Conservation (phyloP, 2,329 filamentous ascomycete genomes). For the Fusarium odoratissimum region DNA sequence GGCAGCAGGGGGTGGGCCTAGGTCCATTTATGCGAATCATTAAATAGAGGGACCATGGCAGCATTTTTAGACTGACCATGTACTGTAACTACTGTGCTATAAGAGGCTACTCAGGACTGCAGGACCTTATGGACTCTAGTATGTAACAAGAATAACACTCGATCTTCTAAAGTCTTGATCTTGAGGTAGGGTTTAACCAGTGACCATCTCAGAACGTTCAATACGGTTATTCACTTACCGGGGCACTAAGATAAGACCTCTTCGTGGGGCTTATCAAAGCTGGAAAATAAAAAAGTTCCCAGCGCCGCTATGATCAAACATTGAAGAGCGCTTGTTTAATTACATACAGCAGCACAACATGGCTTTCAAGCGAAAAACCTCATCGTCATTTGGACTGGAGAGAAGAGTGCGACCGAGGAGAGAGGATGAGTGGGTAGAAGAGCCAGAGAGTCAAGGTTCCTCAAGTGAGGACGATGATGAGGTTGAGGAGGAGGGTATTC, state of each 20-base stretch:
- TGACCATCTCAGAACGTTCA: background rate
- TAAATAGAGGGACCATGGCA: background rate
- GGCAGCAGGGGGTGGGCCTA: conserved; percentile 1
- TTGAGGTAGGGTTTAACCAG: background rate
- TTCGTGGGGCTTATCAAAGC: conserved; percentile 34
- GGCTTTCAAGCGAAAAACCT: conserved; percentile 55
- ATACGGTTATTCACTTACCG: conserved; percentile 22
- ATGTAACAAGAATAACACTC: background rate
- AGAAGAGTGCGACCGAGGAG: conserved; percentile 58
- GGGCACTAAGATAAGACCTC: conserved; percentile 29
- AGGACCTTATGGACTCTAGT: background rate
- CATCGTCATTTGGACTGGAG: conserved; percentile 50
- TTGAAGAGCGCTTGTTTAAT: background rate
- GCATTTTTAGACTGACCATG: background rate
- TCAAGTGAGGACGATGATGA: conserved; percentile 47
- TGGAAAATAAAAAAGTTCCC: conserved; percentile 31
- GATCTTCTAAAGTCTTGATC: background rate
- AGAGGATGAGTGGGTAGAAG: conserved; percentile 57
- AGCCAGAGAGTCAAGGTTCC: conserved; percentile 50
- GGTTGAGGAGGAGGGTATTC: conserved; percentile 45
- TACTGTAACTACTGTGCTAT: background rate
- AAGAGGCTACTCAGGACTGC: no score
- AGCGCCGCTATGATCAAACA: background rate
- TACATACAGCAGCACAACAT: conserved; percentile 40
- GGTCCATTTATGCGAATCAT: background rate